These are phyloP conservation scores for Auriscalpium orientale DNA, from an alignment of 768 basidiomycete genomes.

Conservation along the genomic window DNA sequence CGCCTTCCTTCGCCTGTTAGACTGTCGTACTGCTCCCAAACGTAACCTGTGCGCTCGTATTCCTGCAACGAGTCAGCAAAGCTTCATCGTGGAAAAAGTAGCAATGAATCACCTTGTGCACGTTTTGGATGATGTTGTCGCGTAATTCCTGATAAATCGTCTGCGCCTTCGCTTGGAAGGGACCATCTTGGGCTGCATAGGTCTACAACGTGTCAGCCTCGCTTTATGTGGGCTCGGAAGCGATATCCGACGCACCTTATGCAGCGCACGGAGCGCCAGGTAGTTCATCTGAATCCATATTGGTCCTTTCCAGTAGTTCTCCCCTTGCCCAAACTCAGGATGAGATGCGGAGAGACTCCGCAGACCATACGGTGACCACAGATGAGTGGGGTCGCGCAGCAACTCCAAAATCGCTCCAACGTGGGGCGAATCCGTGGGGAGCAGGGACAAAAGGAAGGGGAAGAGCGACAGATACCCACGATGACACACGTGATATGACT, in stretches of 20 bases:
- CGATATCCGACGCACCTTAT: conserved; percentile 44
- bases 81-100: not conserved
- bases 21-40: conserved; percentile 96
- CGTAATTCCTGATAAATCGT: conserved; percentile 77
- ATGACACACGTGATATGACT: conserved; percentile 87
- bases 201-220: conserved; percentile 36
- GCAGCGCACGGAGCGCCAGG: conserved; percentile 68
- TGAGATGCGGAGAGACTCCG: conserved; percentile 85
- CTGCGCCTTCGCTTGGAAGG: conserved; percentile 65
- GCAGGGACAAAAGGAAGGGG: conserved; percentile 80
- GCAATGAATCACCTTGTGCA: conserved; percentile 43
- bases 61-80: conserved; percentile 43
- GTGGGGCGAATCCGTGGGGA: conserved; percentile 70
- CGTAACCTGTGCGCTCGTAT: conserved; percentile 87
- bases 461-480: conserved; percentile 91
- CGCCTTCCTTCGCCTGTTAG: conserved; percentile 74
- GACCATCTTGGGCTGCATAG: conserved; percentile 75
- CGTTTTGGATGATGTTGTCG: conserved; percentile 78
- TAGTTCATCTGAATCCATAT: conserved; percentile 99
- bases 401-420: conserved; percentile 77
- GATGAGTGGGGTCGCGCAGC: conserved; percentile 68
- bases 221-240: too few relatives aligned
- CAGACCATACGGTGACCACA: conserved; percentile 90
- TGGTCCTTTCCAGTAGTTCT: conserved; percentile 97
- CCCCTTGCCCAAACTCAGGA: conserved; percentile 83